A percentile compares a stretch with the other conserved stretches of the same genome.
phyloP scores from a whole-genome alignment of 192 early-diverging fungal species.

The Coemansia sp. region DNA sequence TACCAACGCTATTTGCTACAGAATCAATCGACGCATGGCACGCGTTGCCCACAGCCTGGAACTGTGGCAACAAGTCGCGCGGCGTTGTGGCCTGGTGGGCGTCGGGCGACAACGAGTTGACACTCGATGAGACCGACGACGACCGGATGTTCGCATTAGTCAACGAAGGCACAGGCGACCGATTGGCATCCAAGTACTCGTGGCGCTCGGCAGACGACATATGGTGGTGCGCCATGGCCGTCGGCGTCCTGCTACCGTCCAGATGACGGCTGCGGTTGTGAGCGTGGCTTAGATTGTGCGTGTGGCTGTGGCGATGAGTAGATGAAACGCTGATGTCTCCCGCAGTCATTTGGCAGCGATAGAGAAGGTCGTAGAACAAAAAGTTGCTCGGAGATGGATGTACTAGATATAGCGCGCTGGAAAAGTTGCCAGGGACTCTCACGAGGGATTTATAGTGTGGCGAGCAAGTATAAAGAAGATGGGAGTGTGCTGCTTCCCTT shows the following conservation, averaged over 20 bases:
- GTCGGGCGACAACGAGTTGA: slow-evolving; percentile 48
- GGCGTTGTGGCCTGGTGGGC: slow-evolving; percentile 25
- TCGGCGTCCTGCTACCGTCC: background rate
- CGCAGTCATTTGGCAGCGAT: background rate
- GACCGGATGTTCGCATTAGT: slow-evolving; percentile 34
- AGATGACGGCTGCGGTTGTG: slow-evolving; percentile 1
- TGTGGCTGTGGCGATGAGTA: slow-evolving; percentile 1
- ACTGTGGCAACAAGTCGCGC: slow-evolving; percentile 41
- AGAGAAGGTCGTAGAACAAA: background rate
- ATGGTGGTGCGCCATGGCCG: slow-evolving; percentile 6
- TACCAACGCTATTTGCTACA: background rate
- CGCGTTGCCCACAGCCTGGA: slow-evolving; percentile 12
- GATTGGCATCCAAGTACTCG: slow-evolving; percentile 18
- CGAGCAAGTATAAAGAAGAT: background rate
- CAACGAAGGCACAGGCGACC: slow-evolving; percentile 50
- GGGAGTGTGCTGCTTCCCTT: background rate
- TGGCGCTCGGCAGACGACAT: slow-evolving; percentile 2
- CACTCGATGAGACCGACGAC: slow-evolving; percentile 50
- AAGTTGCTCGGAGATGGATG: background rate
- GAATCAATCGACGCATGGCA: background rate
- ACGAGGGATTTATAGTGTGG: background rate
- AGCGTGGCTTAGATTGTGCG: background rate
- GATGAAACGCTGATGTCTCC: slow-evolving; percentile 15
- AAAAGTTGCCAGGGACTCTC: background rate
- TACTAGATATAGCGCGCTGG: background rate